Base-by-base conservation (phyloP, 805 yeast species). In the Candida mattraensis region DNA sequence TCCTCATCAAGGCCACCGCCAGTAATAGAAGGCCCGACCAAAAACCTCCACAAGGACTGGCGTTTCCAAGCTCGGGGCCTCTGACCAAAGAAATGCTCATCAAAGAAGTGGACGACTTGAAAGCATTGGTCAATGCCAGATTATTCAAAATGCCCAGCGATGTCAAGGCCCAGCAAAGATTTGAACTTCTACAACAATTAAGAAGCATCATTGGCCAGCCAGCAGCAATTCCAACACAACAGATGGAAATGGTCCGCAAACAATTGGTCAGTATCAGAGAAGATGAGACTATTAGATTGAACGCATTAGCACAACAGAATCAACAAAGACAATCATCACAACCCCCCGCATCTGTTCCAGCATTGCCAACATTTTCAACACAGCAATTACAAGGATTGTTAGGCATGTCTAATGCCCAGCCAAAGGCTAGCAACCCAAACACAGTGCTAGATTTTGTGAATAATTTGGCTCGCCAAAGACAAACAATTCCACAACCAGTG, bases 1-100 rank as follows among this genome's bases (percentile, higher is more conserved):
- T 88, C 54, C 63, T 94, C 44, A 66, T 76, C 13, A 74, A 68
- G 51, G 83, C 80, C 19, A 74, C 81, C 15, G 68, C 76, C 7
- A 53, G 67, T 18, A 58, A 53, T 35, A 51, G 54, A 30, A 47
- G 52, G 13, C 50, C 50, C 11, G 37, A 35, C 23, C 48, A 31
- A 22, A 41, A 37, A 11, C 39, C 32, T n/a, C 24, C 30, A 15
- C 35, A 23, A 20, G 40, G 36, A 15, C 16, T 8, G 8, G 28
- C 21, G 25, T 35, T 24, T 6, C 6, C 24, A 8, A 17, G 10
- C 14, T 30, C 28, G 18, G 43, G 34, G 3, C 44, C 44, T 17
- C 25, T 48, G 10, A 40, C 38, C 18, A 50, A 47, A 30, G 50
- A 39, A 5, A 24, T 34, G 14, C 37, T 64, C n/a, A 44, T 62